These are phyloP conservation scores for Aspergillus affinis DNA, from an alignment of 495 filamentous ascomycete species.

Conservation along the genomic window DNA sequence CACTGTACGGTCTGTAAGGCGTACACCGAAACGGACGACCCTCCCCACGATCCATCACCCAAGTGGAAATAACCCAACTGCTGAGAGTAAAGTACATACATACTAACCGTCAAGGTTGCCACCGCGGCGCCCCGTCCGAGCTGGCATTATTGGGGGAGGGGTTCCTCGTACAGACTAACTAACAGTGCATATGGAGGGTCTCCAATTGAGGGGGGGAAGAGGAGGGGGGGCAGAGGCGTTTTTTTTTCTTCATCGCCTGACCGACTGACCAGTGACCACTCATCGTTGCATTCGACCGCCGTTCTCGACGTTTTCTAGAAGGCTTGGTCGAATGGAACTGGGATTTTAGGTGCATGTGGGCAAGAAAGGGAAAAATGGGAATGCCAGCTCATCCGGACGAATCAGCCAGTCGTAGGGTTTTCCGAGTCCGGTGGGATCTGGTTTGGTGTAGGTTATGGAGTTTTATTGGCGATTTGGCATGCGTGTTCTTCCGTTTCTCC, in stretches of 20 bases:
- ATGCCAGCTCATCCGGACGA: not conserved
- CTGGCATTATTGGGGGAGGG: not conserved
- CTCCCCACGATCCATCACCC: not conserved
- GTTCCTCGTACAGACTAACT: not conserved
- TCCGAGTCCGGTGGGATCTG: not conserved
- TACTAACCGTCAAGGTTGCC: not conserved
- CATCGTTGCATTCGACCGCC: constrained; percentile 19
- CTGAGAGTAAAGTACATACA: not conserved
- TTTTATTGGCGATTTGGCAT: not conserved
- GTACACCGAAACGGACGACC: not conserved
- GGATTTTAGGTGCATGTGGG: constrained; percentile 14
- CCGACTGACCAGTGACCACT: constrained; percentile 2
- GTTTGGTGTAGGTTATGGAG: too few relatives aligned
- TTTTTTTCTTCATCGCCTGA: not conserved
- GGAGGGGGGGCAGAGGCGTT: too few relatives aligned
- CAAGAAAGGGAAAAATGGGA: not conserved
- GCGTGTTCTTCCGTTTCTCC: not conserved
- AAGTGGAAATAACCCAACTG: not conserved
- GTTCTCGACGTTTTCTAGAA: constrained; percentile 38
- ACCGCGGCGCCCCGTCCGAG: not conserved
- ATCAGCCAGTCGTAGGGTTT: not conserved
- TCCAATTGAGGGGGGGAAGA: not conserved
- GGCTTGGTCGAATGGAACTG: constrained; percentile 23
- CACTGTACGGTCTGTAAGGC: too few relatives aligned
- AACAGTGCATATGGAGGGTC: not conserved